A percentile compares a stretch with the other conserved stretches of the same genome.
Evolutionary conservation across 805 yeast genomes (phyloP).

Genomic region (Spathaspora hagerdaliae): DNA sequence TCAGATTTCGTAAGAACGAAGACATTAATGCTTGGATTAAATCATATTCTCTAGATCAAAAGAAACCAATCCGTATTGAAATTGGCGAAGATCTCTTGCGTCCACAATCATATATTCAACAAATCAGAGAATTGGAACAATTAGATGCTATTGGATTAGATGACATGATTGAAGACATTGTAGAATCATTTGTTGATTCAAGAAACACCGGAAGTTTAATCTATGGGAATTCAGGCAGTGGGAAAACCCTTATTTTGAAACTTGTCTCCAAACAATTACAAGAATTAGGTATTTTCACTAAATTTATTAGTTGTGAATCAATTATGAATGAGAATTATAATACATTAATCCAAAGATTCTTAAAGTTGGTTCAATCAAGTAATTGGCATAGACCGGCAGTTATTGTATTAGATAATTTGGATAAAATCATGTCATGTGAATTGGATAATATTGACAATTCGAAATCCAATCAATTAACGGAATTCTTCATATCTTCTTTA

Average conservation of each 20-base stretch:
- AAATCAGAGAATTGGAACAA: constrained; percentile 6
- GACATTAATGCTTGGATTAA: constrained; percentile 42
- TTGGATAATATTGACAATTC: constrained; percentile 55
- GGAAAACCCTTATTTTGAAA: constrained; percentile 60
- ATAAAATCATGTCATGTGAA: constrained; percentile 67
- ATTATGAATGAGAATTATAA: constrained; percentile 52
- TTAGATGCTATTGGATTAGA: constrained; percentile 56
- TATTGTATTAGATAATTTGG: constrained; percentile 73
- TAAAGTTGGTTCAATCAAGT: constrained; percentile 46
- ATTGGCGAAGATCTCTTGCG: constrained; percentile 48
- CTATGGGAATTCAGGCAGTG: constrained; percentile 77
- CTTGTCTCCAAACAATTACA: constrained; percentile 36
- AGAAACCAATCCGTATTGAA: constrained; percentile 37
- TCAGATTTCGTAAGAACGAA: constrained; percentile 46
- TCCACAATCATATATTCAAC: constrained; percentile 35
- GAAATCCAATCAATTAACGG: constrained; percentile 61
- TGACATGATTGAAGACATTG: constrained; percentile 33
- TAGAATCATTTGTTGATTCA: constrained; percentile 38
- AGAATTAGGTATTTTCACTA: constrained; percentile 42
- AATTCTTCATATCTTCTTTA: constrained; percentile 46
- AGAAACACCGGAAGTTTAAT: constrained; percentile 55
- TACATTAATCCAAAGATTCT: constrained; percentile 40
- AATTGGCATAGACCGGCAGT: constrained; percentile 79
- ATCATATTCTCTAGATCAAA: constrained; percentile 25
- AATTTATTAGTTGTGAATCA: constrained; percentile 50